Evolutionary conservation across 2,329 filamentous ascomycete genomes (phyloP).

Genomic region (Colletotrichum sp.): DNA sequence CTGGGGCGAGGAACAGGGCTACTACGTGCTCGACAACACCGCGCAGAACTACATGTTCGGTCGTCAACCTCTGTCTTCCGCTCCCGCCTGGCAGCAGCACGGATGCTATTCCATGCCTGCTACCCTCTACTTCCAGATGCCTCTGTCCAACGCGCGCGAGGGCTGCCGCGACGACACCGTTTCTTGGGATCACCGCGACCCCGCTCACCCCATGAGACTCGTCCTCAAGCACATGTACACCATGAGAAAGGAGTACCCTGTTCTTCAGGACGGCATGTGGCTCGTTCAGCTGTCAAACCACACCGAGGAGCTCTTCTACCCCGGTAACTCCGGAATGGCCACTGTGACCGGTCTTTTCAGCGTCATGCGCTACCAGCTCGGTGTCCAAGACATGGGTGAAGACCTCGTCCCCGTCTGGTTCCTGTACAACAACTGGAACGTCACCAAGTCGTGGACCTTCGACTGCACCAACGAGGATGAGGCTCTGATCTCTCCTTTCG

Average conservation of each 20-base stretch:
- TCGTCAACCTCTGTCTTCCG: conserved; percentile 64
- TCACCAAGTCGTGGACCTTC: conserved; percentile 57
- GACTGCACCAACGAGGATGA: conserved; percentile 51
- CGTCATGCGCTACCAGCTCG: conserved; percentile 54
- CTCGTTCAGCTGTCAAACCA: conserved; percentile 62
- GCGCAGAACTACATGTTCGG: conserved; percentile 70
- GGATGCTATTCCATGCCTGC: conserved; percentile 65
- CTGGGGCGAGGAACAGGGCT: conserved; percentile 71
- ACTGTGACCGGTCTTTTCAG: conserved; percentile 67
- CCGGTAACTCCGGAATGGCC: conserved; percentile 54
- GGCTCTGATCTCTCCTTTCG: conserved; percentile 62
- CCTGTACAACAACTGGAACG: conserved; percentile 53
- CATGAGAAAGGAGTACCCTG: conserved; percentile 59
- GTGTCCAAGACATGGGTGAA: conserved; percentile 25
- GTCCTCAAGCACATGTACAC: conserved; percentile 67
- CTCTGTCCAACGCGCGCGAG: conserved; percentile 53
- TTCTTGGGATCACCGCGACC: conserved; percentile 66
- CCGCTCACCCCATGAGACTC: conserved; percentile 64
- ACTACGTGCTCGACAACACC: conserved; percentile 68
- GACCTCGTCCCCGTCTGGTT: conserved; percentile 63
- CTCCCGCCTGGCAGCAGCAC: conserved; percentile 68
- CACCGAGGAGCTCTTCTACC: conserved; percentile 47
- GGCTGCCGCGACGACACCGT: conserved; percentile 64
- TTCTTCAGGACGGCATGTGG: conserved; percentile 65
- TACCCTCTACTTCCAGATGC: conserved; percentile 63